Conservation (phyloP, 257 asterid genomes). For the Fraxinus quadrangulata region DNA sequence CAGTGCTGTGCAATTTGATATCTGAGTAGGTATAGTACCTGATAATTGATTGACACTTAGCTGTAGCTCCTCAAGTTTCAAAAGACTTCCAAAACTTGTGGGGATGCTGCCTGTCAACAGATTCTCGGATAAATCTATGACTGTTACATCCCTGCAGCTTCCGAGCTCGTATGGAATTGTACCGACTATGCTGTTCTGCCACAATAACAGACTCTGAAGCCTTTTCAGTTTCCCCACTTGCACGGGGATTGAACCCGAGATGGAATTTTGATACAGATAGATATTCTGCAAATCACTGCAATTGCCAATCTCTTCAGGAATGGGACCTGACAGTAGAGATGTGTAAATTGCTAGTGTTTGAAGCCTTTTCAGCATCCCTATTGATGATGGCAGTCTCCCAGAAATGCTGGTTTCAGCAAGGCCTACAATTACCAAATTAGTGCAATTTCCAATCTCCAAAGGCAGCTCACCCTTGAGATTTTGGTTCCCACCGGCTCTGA, state of each 20-base stretch:
- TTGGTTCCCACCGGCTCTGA: constrained; percentile 91
- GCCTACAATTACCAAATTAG: constrained; percentile 59
- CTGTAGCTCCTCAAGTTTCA: constrained; percentile 72
- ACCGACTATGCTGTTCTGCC: constrained; percentile 86
- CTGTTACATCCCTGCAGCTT: constrained; percentile 55
- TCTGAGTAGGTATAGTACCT: constrained; percentile 73
- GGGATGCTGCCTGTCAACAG: constrained; percentile 74
- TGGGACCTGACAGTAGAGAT: constrained; percentile 70
- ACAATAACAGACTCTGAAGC: constrained; percentile 61
- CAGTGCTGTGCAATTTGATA: constrained; percentile 64
- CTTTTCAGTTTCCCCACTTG: constrained; percentile 57
- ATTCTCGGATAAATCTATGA: constrained; percentile 77
- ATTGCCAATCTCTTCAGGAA: constrained; percentile 85
- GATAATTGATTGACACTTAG: constrained; percentile 80
- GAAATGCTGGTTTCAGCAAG: constrained; percentile 85
- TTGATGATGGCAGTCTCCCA: constrained; percentile 68
- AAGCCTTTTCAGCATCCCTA: constrained; percentile 69
- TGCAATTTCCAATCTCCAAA: constrained; percentile 79
- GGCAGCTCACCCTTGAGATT: constrained; percentile 79
- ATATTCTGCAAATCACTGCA: constrained; percentile 75
- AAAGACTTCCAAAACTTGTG: constrained; percentile 57
- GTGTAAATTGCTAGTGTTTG: constrained; percentile 86
- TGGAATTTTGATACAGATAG: constrained; percentile 77
- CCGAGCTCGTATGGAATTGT: constrained; percentile 72
- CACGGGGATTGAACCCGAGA: constrained; percentile 71